Evolutionary conservation across 2,329 filamentous ascomycete species (phyloP), one percentile per base, ranked within the genome.

Genomic region (Diaporthe ampelina): DNA sequence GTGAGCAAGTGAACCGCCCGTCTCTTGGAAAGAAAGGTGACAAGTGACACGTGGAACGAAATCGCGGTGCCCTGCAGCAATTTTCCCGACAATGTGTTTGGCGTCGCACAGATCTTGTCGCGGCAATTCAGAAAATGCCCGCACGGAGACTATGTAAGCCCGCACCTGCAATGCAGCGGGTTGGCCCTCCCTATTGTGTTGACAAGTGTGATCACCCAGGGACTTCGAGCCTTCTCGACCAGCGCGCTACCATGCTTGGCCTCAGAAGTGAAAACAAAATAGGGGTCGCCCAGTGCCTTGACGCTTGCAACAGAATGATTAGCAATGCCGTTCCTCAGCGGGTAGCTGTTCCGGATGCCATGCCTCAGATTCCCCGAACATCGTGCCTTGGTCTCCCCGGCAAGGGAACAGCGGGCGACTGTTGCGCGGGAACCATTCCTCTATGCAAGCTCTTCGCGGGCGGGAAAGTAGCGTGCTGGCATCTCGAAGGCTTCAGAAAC

Each of bases 51-150:
- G 59, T 72, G 50, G 32, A 52, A 68, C 58, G 52, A 29, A 57
- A 57, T n/a, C 68, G 61, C 63, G 32, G 59, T 63, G 57, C 70
- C 63, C 57, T 75, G 65, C 59, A 43, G 70, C 70, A 68, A 68
- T 54, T 68, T 29, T 29, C 63, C 63, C 48, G 52, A 70, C 26
- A 35, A 54, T 40, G 57, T 24, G 56, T 63, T 54, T 57, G 43
- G 32, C 54, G 32, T 59, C 56, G 70, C 70, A 73, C 74, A 75
- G 74, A 75, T 75, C 74, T 75, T 54, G 56, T 75, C 68, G 72
- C 72, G 74, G 72, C 72, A 75, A 37, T 74, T 50, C 59, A 67
- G 32, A 57, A 45, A 69, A 69, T 70, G 54, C 61, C 68, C 72
- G 74, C 70, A 63, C 37, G 45, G 35, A 37, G 32, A 45, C 5